phyloP scores from a whole-genome alignment of 1,284 basidiomycete species.

The Apiotrichum gamsii region DNA sequence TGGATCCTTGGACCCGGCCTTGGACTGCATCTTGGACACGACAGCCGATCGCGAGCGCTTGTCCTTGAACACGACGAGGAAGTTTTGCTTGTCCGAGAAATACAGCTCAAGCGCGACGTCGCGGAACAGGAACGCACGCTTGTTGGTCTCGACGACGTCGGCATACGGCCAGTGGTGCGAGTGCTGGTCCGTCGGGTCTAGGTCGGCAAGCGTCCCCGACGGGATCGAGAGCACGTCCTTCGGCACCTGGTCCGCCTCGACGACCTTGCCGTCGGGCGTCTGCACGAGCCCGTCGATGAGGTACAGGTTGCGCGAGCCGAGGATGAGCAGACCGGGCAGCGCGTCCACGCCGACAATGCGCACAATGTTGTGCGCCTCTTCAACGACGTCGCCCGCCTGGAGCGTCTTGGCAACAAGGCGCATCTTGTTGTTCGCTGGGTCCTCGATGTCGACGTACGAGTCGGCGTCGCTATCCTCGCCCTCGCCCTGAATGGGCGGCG shows the following conservation, averaged over 20 bases:
- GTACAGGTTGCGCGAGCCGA: constrained; percentile 78
- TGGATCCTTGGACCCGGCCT: constrained; percentile 40
- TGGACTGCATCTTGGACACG: constrained; percentile 54
- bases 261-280: constrained; percentile 76
- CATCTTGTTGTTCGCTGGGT: constrained; percentile 62
- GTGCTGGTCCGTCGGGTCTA: constrained; percentile 62
- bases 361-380: constrained; percentile 73
- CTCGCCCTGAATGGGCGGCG: background rate
- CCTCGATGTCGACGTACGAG: constrained; percentile 33
- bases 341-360: constrained; percentile 78
- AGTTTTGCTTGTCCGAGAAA: constrained; percentile 77
- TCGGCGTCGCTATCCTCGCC: constrained; percentile 18
- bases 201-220: constrained; percentile 66
- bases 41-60: constrained; percentile 60
- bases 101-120: constrained; percentile 90
- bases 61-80: constrained; percentile 70
- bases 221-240: constrained; percentile 75
- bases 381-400: constrained; percentile 82
- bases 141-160: constrained; percentile 69
- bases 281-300: constrained; percentile 91
- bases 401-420: constrained; percentile 52
- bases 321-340: constrained; percentile 75
- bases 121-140: constrained; percentile 78
- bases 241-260: constrained; percentile 81
- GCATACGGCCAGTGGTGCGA: constrained; percentile 75